A percentile compares a stretch with the other conserved stretches of the same genome.
Conservation (phyloP, 768 basidiomycete genomes). For the Mycena maculata region DNA sequence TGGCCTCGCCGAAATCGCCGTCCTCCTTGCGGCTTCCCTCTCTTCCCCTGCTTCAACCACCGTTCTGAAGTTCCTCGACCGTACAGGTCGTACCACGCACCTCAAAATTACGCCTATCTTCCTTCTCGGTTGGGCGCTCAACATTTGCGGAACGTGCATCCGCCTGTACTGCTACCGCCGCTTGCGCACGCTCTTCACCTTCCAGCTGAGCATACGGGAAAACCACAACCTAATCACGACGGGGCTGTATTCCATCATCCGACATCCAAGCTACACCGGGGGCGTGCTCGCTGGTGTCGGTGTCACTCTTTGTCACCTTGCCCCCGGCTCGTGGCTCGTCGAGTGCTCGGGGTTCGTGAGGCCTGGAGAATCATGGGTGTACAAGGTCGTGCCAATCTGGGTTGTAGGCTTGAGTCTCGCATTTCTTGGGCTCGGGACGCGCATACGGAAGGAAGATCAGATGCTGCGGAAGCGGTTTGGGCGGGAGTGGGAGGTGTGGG, state of each 20-base stretch:
- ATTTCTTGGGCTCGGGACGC: background rate
- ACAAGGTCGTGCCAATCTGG: slow-evolving; percentile 8
- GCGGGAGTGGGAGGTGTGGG: slow-evolving; percentile 30
- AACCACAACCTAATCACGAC: slow-evolving; percentile 42
- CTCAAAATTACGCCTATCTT: background rate
- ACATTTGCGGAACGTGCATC: background rate
- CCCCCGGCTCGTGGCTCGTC: slow-evolving; percentile 30
- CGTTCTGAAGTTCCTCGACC: slow-evolving; percentile 27
- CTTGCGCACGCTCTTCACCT: slow-evolving; percentile 7
- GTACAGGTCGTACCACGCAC: background rate
- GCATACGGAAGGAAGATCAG: slow-evolving; percentile 28
- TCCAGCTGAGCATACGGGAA: slow-evolving; percentile 48
- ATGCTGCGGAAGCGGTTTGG: slow-evolving; percentile 26
- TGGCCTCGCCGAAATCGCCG: slow-evolving; percentile 36
- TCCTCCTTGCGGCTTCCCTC: slow-evolving; percentile 31
- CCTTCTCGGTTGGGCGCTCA: background rate
- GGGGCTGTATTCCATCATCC: slow-evolving; percentile 43
- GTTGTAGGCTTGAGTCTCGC: background rate
- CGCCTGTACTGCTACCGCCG: slow-evolving; percentile 39
- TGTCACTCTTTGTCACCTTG: slow-evolving; percentile 14
- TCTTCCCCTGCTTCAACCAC: slow-evolving; percentile 13
- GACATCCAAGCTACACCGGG: slow-evolving; percentile 45
- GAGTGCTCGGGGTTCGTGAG: slow-evolving; percentile 11
- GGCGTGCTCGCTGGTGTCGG: slow-evolving; percentile 39
- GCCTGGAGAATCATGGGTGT: background rate